Evolutionary conservation across 139 green algal species (phyloP), one percentile per base, ranked within the genome.

Genomic region (Tetraselmis striata): DNA sequence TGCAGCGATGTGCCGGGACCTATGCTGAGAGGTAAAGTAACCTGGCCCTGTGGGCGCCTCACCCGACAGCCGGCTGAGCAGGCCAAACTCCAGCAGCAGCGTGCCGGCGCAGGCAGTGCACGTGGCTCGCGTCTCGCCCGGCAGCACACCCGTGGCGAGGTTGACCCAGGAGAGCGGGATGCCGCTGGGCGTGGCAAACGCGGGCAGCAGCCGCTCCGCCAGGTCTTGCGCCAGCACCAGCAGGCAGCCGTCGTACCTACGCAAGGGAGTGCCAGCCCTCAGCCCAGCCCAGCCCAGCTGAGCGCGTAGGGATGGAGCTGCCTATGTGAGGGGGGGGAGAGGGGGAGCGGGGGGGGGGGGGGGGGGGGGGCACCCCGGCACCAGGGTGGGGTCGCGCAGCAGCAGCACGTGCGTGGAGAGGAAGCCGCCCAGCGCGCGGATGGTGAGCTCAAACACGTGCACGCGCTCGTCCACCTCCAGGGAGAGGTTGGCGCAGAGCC

Each of bases 61-160:
- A 28, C 94, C 92, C 5, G 91, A 95, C 27, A 97, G 82, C 0
- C 79, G 78, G 0, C 85, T 92, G 23, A 98, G 88, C 75, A 91
- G 74, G 0, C 92, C 93, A 83, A 97, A 96, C 88, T 98, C 95
- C 59, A 98, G 84, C 74, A 96, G 85, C 82, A 98, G 79, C 1
- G 95, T 98, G 29, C 92, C 92, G 0, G 92, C 95, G 77, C 93
- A 96, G 0, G 95, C 94, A n/a, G 92, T 95, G 83, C 94, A 97
- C 2, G 95, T 96, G 28, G 85, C 31, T 29, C 90, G 88, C 32
- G 88, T 89, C 28, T 94, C 90, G 18, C 80, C 81, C 1, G 80
- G 76, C 24, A 91, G 28, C 30, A 92, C 79, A 1, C 84, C 87
- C 85, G 84, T 84, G 28, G 59, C 30, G 59, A 98, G 82, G 86